phyloP scores from a whole-genome alignment of 768 basidiomycete species.

The Phylloporus rhodoxanthus region DNA sequence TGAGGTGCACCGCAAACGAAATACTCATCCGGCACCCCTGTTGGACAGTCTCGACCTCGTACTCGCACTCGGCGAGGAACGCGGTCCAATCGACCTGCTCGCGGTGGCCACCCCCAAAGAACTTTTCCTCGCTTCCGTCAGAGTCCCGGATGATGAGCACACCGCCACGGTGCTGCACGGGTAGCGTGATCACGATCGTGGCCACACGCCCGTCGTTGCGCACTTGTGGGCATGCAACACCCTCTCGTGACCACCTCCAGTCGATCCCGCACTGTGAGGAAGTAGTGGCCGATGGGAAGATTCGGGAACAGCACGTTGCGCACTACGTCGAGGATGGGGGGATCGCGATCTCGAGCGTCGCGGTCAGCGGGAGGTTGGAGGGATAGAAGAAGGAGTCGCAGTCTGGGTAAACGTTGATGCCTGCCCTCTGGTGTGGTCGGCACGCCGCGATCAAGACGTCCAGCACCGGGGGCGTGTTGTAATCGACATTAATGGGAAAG shows the following conservation, averaged over 20 bases:
- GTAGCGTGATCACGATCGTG: slow-evolving; percentile 67
- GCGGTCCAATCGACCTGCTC: slow-evolving; percentile 77
- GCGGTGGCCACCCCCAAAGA: slow-evolving; percentile 53
- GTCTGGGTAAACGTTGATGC: slow-evolving; percentile 46
- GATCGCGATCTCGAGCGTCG: slow-evolving; percentile 74
- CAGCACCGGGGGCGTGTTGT: slow-evolving; percentile 68
- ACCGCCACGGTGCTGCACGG: slow-evolving; percentile 70
- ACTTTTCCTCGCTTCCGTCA: slow-evolving; percentile 56
- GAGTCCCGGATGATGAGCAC: slow-evolving; percentile 51
- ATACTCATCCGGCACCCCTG: slow-evolving; percentile 65
- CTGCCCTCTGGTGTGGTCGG: slow-evolving; percentile 54
- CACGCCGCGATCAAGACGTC: slow-evolving; percentile 75
- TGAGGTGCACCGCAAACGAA: slow-evolving; percentile 66
- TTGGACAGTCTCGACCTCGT: slow-evolving; percentile 65
- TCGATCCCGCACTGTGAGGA: slow-evolving; percentile 61
- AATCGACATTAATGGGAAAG: slow-evolving; percentile 74
- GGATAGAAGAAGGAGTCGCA: slow-evolving; percentile 71
- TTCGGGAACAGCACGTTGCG: slow-evolving; percentile 67
- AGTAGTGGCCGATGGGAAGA: slow-evolving; percentile 61
- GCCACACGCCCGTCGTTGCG: slow-evolving; percentile 66
- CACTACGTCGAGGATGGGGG: slow-evolving; percentile 75
- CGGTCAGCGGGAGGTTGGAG: slow-evolving; percentile 61
- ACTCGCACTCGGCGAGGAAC: slow-evolving; percentile 67
- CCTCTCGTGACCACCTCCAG: slow-evolving; percentile 64
- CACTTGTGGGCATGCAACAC: slow-evolving; percentile 51